Base-by-base conservation (phyloP, 306 rosid species). In the Gastrolobium villosum region DNA sequence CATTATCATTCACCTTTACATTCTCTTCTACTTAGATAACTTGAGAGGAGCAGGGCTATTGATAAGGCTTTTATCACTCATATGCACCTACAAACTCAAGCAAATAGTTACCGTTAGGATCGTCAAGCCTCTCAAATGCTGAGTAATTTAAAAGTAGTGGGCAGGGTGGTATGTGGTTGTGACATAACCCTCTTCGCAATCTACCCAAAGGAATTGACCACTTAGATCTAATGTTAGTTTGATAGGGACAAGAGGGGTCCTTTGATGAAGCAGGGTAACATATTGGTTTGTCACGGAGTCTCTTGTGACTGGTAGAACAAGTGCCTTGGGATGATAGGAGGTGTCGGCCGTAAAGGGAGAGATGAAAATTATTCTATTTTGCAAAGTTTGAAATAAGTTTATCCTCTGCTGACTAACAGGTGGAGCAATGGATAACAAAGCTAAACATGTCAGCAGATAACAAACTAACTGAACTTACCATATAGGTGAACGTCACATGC, bases 1-100 rank as follows among this genome's bases (percentile, higher is more conserved):
- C 99, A 95, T 75, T 93, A 93, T 76, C 99, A 95, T 69, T 93
- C 98, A 2, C 66, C 48, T 65, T 64, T 86, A 10, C 96, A 93
- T 73, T 54, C 85, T 2, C 13, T 75, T 2, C 40, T 89, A 48
- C 82, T 88, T 52, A 80, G 84, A 46, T 82, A 87, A 62, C 60
- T n/a, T 3, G 86, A 80, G 32, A 82, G 60, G 65, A 78, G 52
- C 10, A 77, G 13, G 48, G 4, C n/a, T n/a, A n/a, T n/a, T n/a
- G n/a, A n/a, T n/a, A n/a, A n/a, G n/a, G n/a, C n/a, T n/a, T n/a
- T n/a, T n/a, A n/a, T n/a, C n/a, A n/a, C n/a, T n/a, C n/a, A n/a
- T n/a, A n/a, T n/a, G n/a, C n/a, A n/a, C n/a, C n/a, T n/a, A n/a
- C n/a, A n/a, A n/a, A n/a, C n/a, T n/a, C n/a, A n/a, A n/a, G n/a